Conservation (phyloP, 164 flowering plant species). For the Warburgia ugandensis region DNA sequence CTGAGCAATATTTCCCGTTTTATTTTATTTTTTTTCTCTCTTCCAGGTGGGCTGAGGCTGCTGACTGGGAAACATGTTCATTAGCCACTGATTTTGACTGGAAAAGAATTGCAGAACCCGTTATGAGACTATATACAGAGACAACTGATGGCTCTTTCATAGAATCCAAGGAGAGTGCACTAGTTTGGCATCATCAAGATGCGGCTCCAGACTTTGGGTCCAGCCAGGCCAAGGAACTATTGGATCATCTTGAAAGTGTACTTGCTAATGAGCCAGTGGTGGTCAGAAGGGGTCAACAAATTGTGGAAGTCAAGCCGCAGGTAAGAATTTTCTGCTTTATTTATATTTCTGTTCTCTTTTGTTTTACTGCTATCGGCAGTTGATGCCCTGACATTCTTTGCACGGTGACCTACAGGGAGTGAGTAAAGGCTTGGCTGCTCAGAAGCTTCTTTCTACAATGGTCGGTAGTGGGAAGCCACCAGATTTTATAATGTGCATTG, state of each 20-base stretch:
- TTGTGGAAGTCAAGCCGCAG: conserved; percentile 20
- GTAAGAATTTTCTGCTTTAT: conserved; percentile 2
- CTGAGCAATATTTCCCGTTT: background rate
- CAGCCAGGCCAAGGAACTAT: conserved; percentile 16
- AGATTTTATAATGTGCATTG: conserved; percentile 18
- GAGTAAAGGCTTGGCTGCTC: conserved; percentile 15
- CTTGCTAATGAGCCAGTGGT: conserved; percentile 18
- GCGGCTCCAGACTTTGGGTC: conserved; percentile 19
- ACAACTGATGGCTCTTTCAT: conserved; percentile 17
- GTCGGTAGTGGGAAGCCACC: conserved; percentile 10
- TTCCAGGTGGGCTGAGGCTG: conserved; percentile 2
- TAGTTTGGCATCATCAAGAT: conserved; percentile 20
- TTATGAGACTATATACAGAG: conserved; percentile 15
- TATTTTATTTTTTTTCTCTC: background rate
- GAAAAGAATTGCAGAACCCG: conserved; percentile 14
- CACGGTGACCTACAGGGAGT: conserved; percentile 11
- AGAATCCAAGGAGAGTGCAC: conserved; percentile 16
- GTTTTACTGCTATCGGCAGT: background rate
- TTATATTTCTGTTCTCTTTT: background rate
- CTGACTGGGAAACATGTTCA: conserved; percentile 9
- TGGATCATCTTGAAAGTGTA: conserved; percentile 17
- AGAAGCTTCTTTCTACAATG: conserved; percentile 17
- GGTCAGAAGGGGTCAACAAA: conserved; percentile 18
- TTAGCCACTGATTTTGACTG: conserved; percentile 12
- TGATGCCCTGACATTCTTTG: background rate